These are phyloP conservation scores for Calonectria naviculata DNA, from an alignment of 2,329 filamentous ascomycete genomes.

Conservation along the genomic window DNA sequence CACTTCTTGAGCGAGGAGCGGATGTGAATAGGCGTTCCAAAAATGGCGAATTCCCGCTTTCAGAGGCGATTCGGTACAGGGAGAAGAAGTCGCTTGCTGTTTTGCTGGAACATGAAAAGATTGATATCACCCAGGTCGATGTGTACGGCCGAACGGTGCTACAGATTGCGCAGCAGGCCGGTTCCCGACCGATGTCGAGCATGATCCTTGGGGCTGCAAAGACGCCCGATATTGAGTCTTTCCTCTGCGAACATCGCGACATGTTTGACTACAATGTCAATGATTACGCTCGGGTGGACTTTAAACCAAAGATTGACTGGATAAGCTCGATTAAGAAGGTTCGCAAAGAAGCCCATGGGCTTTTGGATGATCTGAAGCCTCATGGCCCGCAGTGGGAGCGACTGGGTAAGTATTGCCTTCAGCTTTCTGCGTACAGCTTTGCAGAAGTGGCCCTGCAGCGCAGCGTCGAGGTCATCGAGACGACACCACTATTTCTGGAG, in stretches of 20 bases:
- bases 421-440: conserved; percentile 21
- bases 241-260: conserved; percentile 23
- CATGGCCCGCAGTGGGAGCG: conserved; percentile 20
- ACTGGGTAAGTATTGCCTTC: conserved; percentile 25
- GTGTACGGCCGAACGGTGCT: conserved; percentile 19
- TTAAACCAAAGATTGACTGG: neutral
- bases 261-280: conserved; percentile 26
- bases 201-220: conserved; percentile 22
- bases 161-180: conserved; percentile 24
- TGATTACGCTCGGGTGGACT: conserved; percentile 11
- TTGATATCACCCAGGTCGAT: conserved; percentile 26
- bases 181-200: conserved; percentile 13
- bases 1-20: conserved; percentile 26
- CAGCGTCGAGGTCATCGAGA: conserved; percentile 15
- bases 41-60: conserved; percentile 20
- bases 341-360: conserved; percentile 9
- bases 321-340: conserved; percentile 16
- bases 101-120: conserved; percentile 17
- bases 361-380: conserved; percentile 18
- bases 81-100: conserved; percentile 7
- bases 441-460: conserved; percentile 24
- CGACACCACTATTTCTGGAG: conserved; percentile 15
- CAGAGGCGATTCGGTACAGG: conserved; percentile 23
- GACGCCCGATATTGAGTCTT: conserved; percentile 3
- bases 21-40: conserved; percentile 23